Base-by-base conservation (phyloP, 2,329 filamentous ascomycete genomes). In the Claviceps quebecensis region DNA sequence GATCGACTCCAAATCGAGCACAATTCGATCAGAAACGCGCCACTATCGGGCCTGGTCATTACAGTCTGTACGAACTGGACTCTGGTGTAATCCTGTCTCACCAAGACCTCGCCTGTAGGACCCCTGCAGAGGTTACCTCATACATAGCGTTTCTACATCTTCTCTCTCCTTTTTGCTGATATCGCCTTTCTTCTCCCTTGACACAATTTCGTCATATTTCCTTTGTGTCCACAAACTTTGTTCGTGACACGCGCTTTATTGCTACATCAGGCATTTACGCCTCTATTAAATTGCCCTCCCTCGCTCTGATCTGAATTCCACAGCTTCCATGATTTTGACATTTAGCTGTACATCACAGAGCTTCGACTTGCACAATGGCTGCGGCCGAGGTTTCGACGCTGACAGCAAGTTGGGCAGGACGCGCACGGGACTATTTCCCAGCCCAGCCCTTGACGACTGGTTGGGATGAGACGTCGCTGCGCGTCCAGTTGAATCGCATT, bases 291-390 rank as follows among this genome's bases (percentile, higher is more conserved):
- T 9, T 34, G 29, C 9, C 29, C 29, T 34, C 9, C 9, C 29
- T 44, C 19, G 34, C 45, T 16, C 45, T 17, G 36, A 29, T 14
- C 47, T 14, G 17, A 49, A 22, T n/a, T 9, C 4, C 57, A 54
- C 59, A 70, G 72, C 69, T 69, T 72, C 72, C 74, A 79, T 79
- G 76, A 70, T 70, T 75, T 64, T 69, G 66, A 68, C 65, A 66
- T 60, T 65, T 57, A 58, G 58, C 58, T 61, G 64, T 64, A 61
- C 69, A 60, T 61, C 62, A 58, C 71, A 65, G 65, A 73, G 68
- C 64, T 68, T 65, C 60, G 66, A 69, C 65, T 69, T 65, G 65
- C 72, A 75, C 61, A 64, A 80, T 80, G 76, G 75, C 76, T 65
- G 66, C 73, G 64, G 70, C 69, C 68, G 67, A 69, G 58, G 67